Percentiles rank a stretch among this genome's conserved stretches.
Evolutionary conservation across 2,329 filamentous ascomycete genomes (phyloP).

Genomic region (Colletotrichum spinosum): DNA sequence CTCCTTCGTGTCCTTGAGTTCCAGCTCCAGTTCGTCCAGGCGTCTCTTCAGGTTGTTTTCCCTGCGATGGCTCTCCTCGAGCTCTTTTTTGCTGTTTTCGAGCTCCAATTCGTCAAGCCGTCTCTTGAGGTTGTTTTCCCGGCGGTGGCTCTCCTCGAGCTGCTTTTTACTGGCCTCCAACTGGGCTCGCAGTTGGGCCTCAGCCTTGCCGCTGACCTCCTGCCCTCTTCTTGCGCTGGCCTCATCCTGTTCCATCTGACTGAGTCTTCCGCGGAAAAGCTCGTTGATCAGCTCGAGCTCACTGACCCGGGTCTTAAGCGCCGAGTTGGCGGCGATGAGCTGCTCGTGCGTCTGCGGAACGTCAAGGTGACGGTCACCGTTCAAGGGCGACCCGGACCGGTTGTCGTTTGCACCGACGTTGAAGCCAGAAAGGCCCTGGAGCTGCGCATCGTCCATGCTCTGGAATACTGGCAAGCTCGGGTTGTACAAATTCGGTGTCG

Average conservation of each 20-base stretch:
- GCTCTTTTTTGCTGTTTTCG: constrained; percentile 61
- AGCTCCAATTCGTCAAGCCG: constrained; percentile 72
- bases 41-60: constrained; percentile 86
- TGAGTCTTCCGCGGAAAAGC: constrained; percentile 80
- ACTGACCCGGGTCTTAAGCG: constrained; percentile 92
- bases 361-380: constrained; percentile 74
- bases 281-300: constrained; percentile 96
- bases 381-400: constrained; percentile 61
- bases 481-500: constrained; percentile 80
- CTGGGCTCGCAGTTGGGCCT: constrained; percentile 67
- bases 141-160: constrained; percentile 80
- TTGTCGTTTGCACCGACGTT: constrained; percentile 64
- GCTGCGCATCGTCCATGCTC: constrained; percentile 77
- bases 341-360: constrained; percentile 83
- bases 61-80: constrained; percentile 81
- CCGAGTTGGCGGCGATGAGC: constrained; percentile 82
- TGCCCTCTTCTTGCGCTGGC: constrained; percentile 72
- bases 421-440: constrained; percentile 67
- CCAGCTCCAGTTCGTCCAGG: constrained; percentile 81
- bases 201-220: constrained; percentile 66
- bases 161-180: constrained; percentile 64
- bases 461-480: constrained; percentile 85
- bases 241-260: constrained; percentile 83
- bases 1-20: constrained; percentile 53
- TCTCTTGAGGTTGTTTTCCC: constrained; percentile 85